Base-by-base conservation (phyloP, 768 basidiomycete genomes). In the Mycena rebaudengoi region DNA sequence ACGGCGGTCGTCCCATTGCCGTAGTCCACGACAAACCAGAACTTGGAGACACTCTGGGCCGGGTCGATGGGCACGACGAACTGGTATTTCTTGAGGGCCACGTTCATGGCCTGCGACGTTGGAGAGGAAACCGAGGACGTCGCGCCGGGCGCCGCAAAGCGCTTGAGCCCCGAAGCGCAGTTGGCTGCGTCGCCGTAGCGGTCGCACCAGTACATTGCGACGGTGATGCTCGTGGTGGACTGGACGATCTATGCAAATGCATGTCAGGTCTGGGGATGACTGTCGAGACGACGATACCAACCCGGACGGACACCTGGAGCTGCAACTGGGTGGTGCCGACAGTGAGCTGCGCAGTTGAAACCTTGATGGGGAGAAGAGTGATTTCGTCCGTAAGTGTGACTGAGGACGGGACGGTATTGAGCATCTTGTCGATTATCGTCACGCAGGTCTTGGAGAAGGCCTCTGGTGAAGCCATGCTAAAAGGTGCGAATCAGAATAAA, bases 321-420 rank as follows among this genome's bases (percentile, higher is more conserved):
- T 67, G 58, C 14, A 70, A 41, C 40, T 62, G 45, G 14, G 58
- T 23, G 35, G 45, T 41, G 11, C 41, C 60, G 46, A 67, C 37
- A 12, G 62, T 67, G 4, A 70, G 63, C 49, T 67, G 69, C 13
- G 44, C 50, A 7, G 50, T 49, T 1, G 60, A 62, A 7, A 67
- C 66, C 33, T 67, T 70, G 51, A 64, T 52, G 20, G 65, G 63
- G 7, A 65, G 48, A 1, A 67, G 63, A 0, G 35, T 53, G 39
- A 72, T 72, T 44, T 64, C 50, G n/a, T 69, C 68, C 16, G 65
- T 66, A 14, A 72, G 54, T 3, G 60, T 62, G 7, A 73, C 71
- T 7, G 30, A 30, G 20, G 62, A 61, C 11, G 71, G 68, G 10
- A 73, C 70, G 16, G 68, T 73, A 62, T 66, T 69, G 40, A 73